These are phyloP conservation scores for Fusarium pseudocircinatum DNA, from an alignment of 2,329 filamentous ascomycete genomes.

Conservation along the genomic window DNA sequence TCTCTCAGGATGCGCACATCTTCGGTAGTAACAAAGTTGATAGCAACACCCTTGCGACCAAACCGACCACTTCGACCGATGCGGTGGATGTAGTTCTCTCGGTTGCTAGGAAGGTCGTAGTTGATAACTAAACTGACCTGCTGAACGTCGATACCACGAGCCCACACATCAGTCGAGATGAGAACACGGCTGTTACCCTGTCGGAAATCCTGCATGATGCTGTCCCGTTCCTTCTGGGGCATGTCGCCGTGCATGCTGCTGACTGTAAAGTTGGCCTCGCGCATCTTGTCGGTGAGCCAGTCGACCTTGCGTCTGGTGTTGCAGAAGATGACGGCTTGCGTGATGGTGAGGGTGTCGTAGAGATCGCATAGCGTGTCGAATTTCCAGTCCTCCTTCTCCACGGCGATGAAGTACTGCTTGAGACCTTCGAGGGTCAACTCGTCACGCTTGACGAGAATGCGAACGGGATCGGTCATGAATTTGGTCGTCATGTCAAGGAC, in stretches of 20 bases:
- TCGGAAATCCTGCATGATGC: slow-evolving; percentile 99
- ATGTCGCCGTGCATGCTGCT: slow-evolving; percentile 99
- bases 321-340: slow-evolving; percentile 99
- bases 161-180: slow-evolving; percentile 98
- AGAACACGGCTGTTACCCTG: slow-evolving; percentile 96
- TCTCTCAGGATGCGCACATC: slow-evolving; percentile 97
- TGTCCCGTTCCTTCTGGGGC: slow-evolving; percentile 97
- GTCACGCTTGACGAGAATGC: slow-evolving; percentile 98
- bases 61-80: slow-evolving; percentile 96
- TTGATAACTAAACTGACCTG: slow-evolving; percentile 99
- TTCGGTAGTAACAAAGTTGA: slow-evolving; percentile 99
- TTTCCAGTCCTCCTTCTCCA: slow-evolving; percentile 99
- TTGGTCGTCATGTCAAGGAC: slow-evolving; percentile 99
- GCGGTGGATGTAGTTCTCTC: slow-evolving; percentile 99
- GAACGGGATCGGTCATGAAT: slow-evolving; percentile 98
- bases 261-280: slow-evolving; percentile 97
- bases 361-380: slow-evolving; percentile 98
- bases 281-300: slow-evolving; percentile 99
- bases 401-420: slow-evolving; percentile 99
- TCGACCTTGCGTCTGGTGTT: slow-evolving; percentile 99
- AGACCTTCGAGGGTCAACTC: slow-evolving; percentile 96
- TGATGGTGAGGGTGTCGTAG: slow-evolving; percentile 98
- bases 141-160: slow-evolving; percentile 97
- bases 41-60: slow-evolving; percentile 97
- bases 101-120: slow-evolving; percentile 97